phyloP scores from a whole-genome alignment of 2,329 filamentous ascomycete species.

The Aspergillus tubingensis region DNA sequence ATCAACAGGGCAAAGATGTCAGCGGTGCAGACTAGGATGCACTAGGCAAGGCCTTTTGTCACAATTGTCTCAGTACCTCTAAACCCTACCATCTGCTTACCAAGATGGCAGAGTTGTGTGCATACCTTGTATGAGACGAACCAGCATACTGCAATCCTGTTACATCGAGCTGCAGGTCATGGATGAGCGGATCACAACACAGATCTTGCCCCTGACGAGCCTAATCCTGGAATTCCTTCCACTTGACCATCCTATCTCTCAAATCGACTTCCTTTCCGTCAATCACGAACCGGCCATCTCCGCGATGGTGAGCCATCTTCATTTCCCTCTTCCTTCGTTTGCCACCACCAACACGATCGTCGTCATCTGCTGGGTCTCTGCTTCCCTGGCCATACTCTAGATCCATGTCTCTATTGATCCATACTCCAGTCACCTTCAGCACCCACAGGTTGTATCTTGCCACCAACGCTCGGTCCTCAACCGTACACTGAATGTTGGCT shows the following conservation, averaged over 20 bases:
- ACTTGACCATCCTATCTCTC: conserved; percentile 7
- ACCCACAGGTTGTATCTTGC: conserved; percentile 6
- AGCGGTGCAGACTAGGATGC: background rate
- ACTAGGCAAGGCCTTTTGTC: background rate
- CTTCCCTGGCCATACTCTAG: conserved; percentile 3
- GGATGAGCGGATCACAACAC: background rate
- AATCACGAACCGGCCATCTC: conserved; percentile 6
- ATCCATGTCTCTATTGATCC: conserved; percentile 6
- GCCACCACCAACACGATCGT: conserved; percentile 1
- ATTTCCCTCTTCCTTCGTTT: conserved; percentile 2
- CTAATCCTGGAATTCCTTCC: conserved; percentile 8
- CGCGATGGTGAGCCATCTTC: conserved; percentile 9
- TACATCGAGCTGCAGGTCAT: background rate
- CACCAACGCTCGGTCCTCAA: conserved; percentile 8
- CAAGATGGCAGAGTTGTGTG: background rate
- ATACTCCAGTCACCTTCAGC: conserved; percentile 1
- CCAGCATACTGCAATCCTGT: background rate
- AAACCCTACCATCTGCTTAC: background rate
- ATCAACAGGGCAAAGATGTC: background rate
- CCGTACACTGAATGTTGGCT: conserved; percentile 7
- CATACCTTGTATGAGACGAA: background rate
- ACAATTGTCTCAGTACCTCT: background rate
- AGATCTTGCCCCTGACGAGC: background rate
- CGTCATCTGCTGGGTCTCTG: background rate
- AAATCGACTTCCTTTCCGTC: conserved; percentile 4